Evolutionary conservation across 2,329 filamentous ascomycete genomes (phyloP), one percentile per base, ranked within the genome.

Genomic region (Ceratocystis harringtonii): DNA sequence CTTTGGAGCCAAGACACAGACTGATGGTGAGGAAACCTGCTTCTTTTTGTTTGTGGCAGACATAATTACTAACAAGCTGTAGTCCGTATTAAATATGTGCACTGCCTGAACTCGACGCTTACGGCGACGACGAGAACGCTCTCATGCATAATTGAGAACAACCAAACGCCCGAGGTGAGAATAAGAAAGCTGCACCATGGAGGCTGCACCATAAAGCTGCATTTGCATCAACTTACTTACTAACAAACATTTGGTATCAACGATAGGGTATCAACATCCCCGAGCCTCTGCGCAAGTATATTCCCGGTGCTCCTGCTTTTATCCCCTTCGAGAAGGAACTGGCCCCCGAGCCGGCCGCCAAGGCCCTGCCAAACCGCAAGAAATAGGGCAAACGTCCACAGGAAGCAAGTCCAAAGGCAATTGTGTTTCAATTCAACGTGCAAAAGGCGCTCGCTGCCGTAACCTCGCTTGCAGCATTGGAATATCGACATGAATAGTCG

Each of bases 111-210:
- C 78, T 88, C 89, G 68, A 96, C 89, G 22, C 80, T 96, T 48
- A 92, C 88, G 75, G 92, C 92, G 19, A 96, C 92, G 0, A 92
- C 95, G 73, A 84, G 92, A 73, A 90, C 92, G 0, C 81, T 97
- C 62, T 97, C 94, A 81, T 96, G 92, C 74, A 81, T 99, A 55
- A 82, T 99, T 48, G 94, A 99, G 78, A 99, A 97, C 78, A 97
- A 92, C 76, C 94, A 99, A 79, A 94, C 87, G 0, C 86, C 91
- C 72, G 88, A 92, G 70, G 87, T 86, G 28, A 63, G 62, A 63
- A 62, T 1, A 17, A 52, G 32, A 5, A 15, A 22, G 28, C 50
- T 25, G 7, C 1, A 36, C 12, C 12, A 45, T 32, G 57, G 17
- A 22, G 22, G 22, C 44, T 52, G 6, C 32, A 48, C 17, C 3